Evolutionary conservation across 2,329 filamentous ascomycete genomes (phyloP).

Genomic region (Pseudofabraea citricarpa): DNA sequence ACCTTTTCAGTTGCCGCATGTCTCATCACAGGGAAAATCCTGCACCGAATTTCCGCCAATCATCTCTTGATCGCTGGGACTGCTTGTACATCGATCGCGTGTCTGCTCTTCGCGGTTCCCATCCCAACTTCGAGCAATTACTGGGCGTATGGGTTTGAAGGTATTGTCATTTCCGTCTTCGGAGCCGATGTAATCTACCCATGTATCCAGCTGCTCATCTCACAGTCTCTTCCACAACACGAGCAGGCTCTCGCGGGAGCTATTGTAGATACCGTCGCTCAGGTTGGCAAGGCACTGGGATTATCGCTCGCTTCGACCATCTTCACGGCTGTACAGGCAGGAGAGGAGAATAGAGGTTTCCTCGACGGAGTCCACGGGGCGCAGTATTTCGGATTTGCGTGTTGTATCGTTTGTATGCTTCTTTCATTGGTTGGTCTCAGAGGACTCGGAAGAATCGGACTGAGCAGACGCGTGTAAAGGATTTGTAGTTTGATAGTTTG

Average conservation of each 20-base stretch:
- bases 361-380: conserved; percentile 16
- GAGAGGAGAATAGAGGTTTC: conserved; percentile 30
- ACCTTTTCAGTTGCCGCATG: too few species aligned
- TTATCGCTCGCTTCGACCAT: conserved; percentile 61
- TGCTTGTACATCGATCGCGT: conserved; percentile 35
- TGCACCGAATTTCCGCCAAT: conserved; percentile 40
- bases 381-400: conserved; percentile 20
- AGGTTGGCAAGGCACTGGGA: conserved; percentile 61
- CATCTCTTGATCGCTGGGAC: conserved; percentile 46
- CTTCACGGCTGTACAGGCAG: conserved; percentile 57
- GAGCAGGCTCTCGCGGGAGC: conserved; percentile 66
- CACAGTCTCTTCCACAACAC: conserved; percentile 53
- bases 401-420: conserved; percentile 9
- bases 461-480: too few species aligned
- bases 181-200: conserved; percentile 66
- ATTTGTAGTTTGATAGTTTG: too few species aligned
- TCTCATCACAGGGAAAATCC: too few species aligned
- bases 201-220: conserved; percentile 60
- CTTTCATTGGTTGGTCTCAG: conserved; percentile 14
- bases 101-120: conserved; percentile 58
- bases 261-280: conserved; percentile 61
- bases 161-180: conserved; percentile 61
- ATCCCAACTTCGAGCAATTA: conserved; percentile 57
- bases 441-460: too few species aligned
- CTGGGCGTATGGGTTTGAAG: conserved; percentile 62